These are phyloP conservation scores for Macaranga tanarius DNA, from an alignment of 441 rosid species.

Conservation along the genomic window DNA sequence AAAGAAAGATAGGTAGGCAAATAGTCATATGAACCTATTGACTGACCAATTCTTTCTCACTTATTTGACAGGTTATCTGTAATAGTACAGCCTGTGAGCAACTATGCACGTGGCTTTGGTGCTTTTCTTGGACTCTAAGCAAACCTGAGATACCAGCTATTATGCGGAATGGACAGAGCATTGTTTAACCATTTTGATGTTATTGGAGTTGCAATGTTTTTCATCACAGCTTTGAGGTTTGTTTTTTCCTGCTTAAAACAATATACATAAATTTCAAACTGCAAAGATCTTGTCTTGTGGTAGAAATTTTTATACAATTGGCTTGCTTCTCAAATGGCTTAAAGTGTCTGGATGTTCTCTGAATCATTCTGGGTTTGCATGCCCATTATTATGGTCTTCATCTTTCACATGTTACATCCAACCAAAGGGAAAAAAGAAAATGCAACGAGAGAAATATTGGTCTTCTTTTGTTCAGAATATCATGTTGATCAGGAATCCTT, in stretches of 20 bases:
- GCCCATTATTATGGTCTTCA: no score
- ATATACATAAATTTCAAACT: neutral
- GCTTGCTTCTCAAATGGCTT: neutral
- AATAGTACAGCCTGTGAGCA: constrained; percentile 66
- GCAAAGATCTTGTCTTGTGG: no score
- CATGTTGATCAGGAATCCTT: neutral
- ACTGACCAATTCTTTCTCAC: constrained; percentile 12
- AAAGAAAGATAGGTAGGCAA: constrained; percentile 71
- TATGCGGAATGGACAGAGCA: constrained; percentile 77
- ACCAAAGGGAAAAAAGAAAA: no score
- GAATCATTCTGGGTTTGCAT: neutral
- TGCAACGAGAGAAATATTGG: no score
- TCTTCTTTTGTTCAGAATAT: no score
- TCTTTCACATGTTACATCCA: no score
- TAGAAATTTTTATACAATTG: neutral
- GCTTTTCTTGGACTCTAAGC: constrained; percentile 92
- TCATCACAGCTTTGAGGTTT: constrained; percentile 84
- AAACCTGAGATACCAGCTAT: constrained; percentile 81
- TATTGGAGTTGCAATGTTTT: constrained; percentile 83
- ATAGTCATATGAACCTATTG: constrained; percentile 13
- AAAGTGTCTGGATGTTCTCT: neutral
- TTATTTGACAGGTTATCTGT: constrained; percentile 69
- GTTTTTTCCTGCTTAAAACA: constrained; percentile 15
- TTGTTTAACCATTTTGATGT: constrained; percentile 82
- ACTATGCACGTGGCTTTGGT: constrained; percentile 82